Evolutionary conservation across 2,329 filamentous ascomycete genomes (phyloP).

Genomic region (Ophiosphaerella narmari): DNA sequence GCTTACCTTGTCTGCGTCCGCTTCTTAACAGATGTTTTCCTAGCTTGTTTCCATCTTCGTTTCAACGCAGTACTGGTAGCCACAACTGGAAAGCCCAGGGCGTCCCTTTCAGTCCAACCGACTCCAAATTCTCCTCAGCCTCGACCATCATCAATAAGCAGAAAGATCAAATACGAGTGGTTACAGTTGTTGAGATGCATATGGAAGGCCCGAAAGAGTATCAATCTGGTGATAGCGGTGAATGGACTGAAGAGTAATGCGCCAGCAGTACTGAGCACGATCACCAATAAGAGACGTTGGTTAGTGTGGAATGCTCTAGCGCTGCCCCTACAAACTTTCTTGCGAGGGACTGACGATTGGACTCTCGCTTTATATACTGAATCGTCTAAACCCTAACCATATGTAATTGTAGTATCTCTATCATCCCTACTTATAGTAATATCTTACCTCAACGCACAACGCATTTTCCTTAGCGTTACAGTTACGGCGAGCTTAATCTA

Average conservation of each 20-base stretch:
- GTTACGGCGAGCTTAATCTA: too few species aligned
- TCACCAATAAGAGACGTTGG: neutral
- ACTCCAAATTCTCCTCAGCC: conserved; percentile 1
- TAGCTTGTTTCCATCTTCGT: neutral
- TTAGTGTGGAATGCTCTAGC: neutral
- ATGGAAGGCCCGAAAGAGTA: neutral
- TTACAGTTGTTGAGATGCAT: conserved; percentile 1
- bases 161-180: neutral
- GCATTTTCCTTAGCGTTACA: too few species aligned
- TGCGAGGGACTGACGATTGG: too few species aligned
- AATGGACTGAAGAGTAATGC: neutral
- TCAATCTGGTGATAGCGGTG: neutral
- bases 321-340: too few species aligned
- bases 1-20: conserved; percentile 35
- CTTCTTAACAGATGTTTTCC: conserved; percentile 13
- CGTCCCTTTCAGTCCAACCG: neutral
- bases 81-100: neutral
- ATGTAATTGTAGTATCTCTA: too few species aligned
- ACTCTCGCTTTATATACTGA: too few species aligned
- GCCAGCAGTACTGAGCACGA: neutral
- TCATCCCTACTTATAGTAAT: too few species aligned
- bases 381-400: too few species aligned
- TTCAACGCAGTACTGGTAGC: neutral
- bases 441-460: too few species aligned
- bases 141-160: neutral